A percentile compares a stretch with the other conserved stretches of the same genome.
Evolutionary conservation across 306 rosid species (phyloP).

Genomic region (Cucurbita pepo): DNA sequence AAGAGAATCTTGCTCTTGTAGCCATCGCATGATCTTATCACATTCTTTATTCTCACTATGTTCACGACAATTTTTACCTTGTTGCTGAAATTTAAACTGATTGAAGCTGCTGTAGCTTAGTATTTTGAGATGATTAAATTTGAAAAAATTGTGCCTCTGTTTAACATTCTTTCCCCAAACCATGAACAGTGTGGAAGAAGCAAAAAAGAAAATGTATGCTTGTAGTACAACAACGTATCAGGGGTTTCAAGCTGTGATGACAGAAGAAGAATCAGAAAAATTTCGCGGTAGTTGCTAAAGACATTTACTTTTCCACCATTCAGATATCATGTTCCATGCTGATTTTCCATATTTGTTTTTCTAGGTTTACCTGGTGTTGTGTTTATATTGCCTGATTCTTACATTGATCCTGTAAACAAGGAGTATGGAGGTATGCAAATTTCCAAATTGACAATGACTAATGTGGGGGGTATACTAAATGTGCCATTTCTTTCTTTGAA

Average conservation of each 20-base stretch:
- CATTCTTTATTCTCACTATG: neutral
- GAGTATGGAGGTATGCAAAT: conserved; percentile 61
- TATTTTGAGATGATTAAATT: neutral
- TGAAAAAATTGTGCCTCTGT: neutral
- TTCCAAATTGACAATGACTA: neutral
- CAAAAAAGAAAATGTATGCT: conserved; percentile 71
- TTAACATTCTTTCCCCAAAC: neutral
- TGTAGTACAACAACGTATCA: conserved; percentile 73
- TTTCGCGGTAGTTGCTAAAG: conserved; percentile 37
- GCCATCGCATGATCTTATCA: neutral
- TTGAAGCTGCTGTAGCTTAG: neutral
- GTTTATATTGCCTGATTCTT: conserved; percentile 78
- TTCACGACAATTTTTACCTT: neutral
- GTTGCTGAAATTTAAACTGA: neutral
- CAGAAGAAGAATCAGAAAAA: conserved; percentile 73
- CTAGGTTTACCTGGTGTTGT: conserved; percentile 62
- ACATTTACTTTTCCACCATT: neutral
- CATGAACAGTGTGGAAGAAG: conserved; percentile 61
- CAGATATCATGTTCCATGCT: neutral
- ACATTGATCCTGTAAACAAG: conserved; percentile 59
- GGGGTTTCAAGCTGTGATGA: conserved; percentile 71
- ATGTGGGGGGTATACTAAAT: neutral
- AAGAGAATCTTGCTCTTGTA: neutral
- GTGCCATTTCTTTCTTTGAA: neutral
- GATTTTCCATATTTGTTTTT: neutral